Evolutionary conservation across 305 asterid species (phyloP), one percentile per base, ranked within the genome.

Genomic region (Fraxinus greggii): DNA sequence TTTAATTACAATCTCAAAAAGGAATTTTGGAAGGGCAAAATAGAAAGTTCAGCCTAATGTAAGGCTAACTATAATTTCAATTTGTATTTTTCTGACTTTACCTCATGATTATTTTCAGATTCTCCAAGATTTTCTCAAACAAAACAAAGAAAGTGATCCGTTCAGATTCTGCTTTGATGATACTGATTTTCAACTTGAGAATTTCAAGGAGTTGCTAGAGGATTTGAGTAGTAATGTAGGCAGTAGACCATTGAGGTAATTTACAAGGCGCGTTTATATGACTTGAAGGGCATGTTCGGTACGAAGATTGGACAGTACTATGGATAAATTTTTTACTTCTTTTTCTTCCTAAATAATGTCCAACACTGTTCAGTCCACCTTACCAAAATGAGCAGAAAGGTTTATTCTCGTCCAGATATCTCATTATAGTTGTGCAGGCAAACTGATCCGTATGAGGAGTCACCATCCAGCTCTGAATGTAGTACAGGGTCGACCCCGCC

Each of bases 241-340:
- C 85, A 93, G 93, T 84, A 82, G 82, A 78, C 86, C 95, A 24
- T 91, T 92, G 93, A 95, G 98, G 98, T 95, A 91, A 83, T 75
- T 84, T 72, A 17, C 61, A 24, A 54, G 83, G 59, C 82, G 3
- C 9, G 31, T 79, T 75, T 85, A 4, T 13, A 67, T 21, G 32
- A 23, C 70, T 61, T 8, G 31, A 23, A 61, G 31, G 31, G 15
- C 32, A 61, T 61, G 70, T 67, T 29, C 1, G 8, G n/a, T 29
- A 67, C 0, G 8, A 4, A 67, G 36, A 67, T 17, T 12, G 36
- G 75, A 67, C 75, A 67, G 5, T 67, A 13, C 21, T 0, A 13
- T 67, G 17, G 7, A 23, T 28, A 63, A 24, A 31, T 24, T 63
- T 63, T 26, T 26, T 24, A 63, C 33, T 63, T 63, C 15, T 63